Conservation (phyloP, 208 protist species). For the Crithidia mellificae region DNA sequence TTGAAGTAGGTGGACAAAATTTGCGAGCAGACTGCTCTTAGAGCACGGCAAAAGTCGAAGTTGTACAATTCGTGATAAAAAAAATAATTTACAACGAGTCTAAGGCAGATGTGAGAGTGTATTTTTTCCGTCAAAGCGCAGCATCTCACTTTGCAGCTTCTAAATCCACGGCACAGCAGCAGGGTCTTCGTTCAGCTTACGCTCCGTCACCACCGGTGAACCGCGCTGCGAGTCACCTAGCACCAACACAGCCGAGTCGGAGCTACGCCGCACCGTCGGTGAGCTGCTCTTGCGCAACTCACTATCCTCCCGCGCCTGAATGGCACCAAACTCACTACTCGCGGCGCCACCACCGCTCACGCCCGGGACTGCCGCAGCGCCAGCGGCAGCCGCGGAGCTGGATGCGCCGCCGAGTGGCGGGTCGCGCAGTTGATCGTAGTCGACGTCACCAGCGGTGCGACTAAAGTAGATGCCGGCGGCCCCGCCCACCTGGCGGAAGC, state of each 20-base stretch:
- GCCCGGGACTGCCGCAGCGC: not conserved
- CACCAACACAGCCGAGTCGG: slow-evolving; percentile 9
- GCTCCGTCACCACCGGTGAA: slow-evolving; percentile 28
- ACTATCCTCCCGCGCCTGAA: slow-evolving; percentile 6
- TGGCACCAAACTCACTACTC: slow-evolving; percentile 2
- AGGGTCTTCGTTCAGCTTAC: slow-evolving; percentile 43
- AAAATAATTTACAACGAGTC: not conserved
- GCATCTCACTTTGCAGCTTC: not conserved
- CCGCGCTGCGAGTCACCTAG: slow-evolving; percentile 4
- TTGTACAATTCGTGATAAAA: too few relatives aligned
- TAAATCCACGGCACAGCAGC: slow-evolving; percentile 50
- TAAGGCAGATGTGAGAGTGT: not conserved
- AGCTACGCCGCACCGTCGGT: slow-evolving; percentile 1
- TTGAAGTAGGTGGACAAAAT: too few relatives aligned
- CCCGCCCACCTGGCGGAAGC: slow-evolving; percentile 47
- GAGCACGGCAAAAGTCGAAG: too few relatives aligned
- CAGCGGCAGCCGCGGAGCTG: too few relatives aligned
- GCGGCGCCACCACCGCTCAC: not conserved
- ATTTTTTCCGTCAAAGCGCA: too few relatives aligned
- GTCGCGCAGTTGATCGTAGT: slow-evolving; percentile 34
- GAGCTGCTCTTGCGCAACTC: slow-evolving; percentile 1
- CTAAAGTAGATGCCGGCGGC: slow-evolving; percentile 36
- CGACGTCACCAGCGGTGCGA: slow-evolving; percentile 39
- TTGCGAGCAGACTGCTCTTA: too few relatives aligned
- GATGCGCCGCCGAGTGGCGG: too few relatives aligned